phyloP scores from a whole-genome alignment of 2,329 filamentous ascomycete species.

The Lachnellula subtilissima region DNA sequence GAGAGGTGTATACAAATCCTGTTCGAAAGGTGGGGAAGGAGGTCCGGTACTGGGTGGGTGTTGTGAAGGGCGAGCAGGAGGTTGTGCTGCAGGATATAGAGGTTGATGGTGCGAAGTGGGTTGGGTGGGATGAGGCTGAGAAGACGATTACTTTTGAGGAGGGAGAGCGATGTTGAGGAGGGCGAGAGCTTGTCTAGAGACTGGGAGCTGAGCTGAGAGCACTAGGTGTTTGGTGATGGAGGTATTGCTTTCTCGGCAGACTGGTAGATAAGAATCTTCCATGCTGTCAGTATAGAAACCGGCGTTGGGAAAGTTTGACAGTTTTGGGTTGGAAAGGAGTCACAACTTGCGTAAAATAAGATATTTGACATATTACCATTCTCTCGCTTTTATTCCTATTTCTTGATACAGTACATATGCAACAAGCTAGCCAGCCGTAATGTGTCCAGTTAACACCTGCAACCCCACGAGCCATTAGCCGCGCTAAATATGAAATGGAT shows the following conservation, averaged over 20 bases:
- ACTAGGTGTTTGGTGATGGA: neutral
- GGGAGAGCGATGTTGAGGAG: constrained; percentile 1
- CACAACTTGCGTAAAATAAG: neutral
- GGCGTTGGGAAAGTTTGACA: neutral
- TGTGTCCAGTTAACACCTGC: neutral
- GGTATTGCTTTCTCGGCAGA: too few relatives aligned
- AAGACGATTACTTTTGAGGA: neutral
- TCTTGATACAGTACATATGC: neutral
- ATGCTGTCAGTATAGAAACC: neutral
- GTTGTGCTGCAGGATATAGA: neutral
- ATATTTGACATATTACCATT: neutral
- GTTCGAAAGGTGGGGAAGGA: neutral
- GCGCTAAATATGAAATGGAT: neutral
- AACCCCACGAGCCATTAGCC: neutral
- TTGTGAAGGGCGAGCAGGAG: neutral
- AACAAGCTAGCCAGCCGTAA: neutral
- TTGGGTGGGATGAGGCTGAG: neutral
- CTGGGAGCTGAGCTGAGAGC: neutral
- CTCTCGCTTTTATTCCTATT: neutral
- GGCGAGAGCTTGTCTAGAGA: neutral
- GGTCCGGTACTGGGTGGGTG: neutral
- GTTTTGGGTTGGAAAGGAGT: neutral
- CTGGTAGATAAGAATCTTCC: neutral
- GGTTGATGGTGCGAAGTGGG: neutral
- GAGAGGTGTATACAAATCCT: neutral